Percentiles rank a stretch among this genome's conserved stretches.
These are phyloP conservation scores for Botrytis tulipae DNA, from an alignment of 2,329 filamentous ascomycete genomes.

Conservation along the genomic window DNA sequence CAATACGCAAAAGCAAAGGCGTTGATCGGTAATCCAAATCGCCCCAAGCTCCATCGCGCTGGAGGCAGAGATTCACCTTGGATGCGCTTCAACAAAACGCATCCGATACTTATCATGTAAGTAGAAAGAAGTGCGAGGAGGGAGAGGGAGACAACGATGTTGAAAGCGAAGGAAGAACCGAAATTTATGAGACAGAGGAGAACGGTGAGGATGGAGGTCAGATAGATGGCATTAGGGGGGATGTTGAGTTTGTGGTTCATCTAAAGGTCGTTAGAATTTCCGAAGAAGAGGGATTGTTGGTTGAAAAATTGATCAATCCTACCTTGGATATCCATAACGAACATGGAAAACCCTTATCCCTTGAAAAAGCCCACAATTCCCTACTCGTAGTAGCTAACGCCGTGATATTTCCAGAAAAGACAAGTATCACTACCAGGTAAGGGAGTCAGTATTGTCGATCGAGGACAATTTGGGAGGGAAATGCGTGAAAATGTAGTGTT, in stretches of 20 bases:
- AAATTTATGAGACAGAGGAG: constrained; percentile 46
- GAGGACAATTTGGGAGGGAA: neutral
- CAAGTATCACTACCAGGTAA: constrained; percentile 35
- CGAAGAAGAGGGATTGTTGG: neutral
- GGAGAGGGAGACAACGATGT: constrained; percentile 52
- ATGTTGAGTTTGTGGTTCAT: constrained; percentile 39
- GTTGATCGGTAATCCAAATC: constrained; percentile 45
- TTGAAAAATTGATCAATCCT: neutral
- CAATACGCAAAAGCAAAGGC: constrained; percentile 46
- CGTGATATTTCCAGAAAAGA: constrained; percentile 43
- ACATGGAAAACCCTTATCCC: constrained; percentile 28
- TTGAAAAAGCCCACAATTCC: constrained; percentile 45
- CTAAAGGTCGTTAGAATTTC: constrained; percentile 15
- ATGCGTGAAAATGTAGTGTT: neutral
- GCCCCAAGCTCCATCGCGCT: constrained; percentile 45
- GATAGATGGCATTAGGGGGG: constrained; percentile 31
- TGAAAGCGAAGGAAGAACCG: constrained; percentile 51
- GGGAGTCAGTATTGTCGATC: neutral
- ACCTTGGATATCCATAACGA: constrained; percentile 43
- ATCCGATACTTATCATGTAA: constrained; percentile 50
- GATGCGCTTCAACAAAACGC: constrained; percentile 42
- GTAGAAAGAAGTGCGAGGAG: constrained; percentile 51
- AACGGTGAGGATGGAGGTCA: constrained; percentile 27
- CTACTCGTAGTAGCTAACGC: constrained; percentile 40
- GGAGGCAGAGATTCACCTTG: constrained; percentile 42